Base-by-base conservation (phyloP, 306 rosid genomes). In the Rubus parviflorus region DNA sequence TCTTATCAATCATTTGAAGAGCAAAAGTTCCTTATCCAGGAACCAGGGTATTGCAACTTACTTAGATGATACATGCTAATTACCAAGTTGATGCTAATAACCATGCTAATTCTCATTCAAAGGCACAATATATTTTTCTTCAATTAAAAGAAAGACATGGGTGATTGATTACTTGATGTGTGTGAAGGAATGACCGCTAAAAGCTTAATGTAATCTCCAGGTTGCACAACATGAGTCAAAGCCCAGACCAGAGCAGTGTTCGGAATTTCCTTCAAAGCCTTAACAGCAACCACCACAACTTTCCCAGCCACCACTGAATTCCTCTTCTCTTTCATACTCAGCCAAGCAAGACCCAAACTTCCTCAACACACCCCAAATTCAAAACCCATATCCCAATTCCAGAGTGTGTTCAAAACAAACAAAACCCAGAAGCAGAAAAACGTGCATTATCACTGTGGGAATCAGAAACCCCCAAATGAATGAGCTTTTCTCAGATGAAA, bases 221-320 rank as follows among this genome's bases (percentile, higher is more conserved):
- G 97, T 77, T 89, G 97, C 82, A 88, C 97, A 78, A 95, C 91
- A 87, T 92, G 99, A 83, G 97, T 90, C 90, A 95, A 77, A 84
- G 99, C 97, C 99, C 99, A 95, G 43, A 90, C 86, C 83, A 95
- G 83, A 82, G 90, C 96, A 47, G 81, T 81, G 75, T 76, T 95
- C 47, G 97, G 79, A 76, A 95, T 89, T 74, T 88, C 97, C 85
- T 80, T 92, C 1, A 93, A 87, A 60, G 94, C 99, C 80, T 85
- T 92, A 14, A 95, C 89, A 40, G 97, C 99, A 75, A 95, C 99
- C 75, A 92, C 90, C 81, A 95, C 96, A 87, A 92, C 87, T 77
- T 91, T 94, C 48, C 94, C 92, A 46, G 79, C 79, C 76, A 68
- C 82, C 77, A 35, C 17, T 5, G 61, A 64, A 23, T 73, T 61